Conservation (phyloP, 331 rosid species). For the Dryas integrifolia region DNA sequence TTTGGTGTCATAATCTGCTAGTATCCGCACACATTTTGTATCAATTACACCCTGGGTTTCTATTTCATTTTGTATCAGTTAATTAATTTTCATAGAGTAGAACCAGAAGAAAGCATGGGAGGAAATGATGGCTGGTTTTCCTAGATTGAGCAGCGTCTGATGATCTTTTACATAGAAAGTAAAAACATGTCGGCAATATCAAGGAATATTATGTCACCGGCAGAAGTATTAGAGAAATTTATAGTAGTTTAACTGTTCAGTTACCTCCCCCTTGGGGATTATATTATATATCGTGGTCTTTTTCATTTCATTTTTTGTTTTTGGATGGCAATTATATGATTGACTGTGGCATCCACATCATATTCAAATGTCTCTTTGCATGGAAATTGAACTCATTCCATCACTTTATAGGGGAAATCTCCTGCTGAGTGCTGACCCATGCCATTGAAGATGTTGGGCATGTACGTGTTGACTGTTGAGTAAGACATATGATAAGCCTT, state of each 20-base stretch:
- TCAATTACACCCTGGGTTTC: background rate
- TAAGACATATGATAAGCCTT: no score
- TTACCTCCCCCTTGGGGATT: background rate
- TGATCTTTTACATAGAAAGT: background rate
- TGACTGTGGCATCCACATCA: no score
- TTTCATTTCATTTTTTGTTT: background rate
- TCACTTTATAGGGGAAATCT: no score
- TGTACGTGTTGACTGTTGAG: no score
- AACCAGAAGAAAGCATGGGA: conserved; percentile 3
- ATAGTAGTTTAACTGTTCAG: background rate
- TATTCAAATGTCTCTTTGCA: no score
- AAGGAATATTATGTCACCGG: background rate
- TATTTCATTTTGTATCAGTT: background rate
- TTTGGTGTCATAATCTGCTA: background rate
- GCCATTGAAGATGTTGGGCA: no score
- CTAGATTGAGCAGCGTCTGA: background rate
- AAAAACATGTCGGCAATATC: background rate
- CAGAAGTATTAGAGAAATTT: background rate
- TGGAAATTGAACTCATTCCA: no score
- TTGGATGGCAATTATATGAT: no score
- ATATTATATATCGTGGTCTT: no score
- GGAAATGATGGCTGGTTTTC: conserved; percentile 11
- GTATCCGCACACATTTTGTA: background rate
- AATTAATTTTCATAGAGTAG: background rate
- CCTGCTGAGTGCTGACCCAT: no score